Base-by-base conservation (phyloP, 192 early-diverging fungal species). In the Powellomyces hirtus region DNA sequence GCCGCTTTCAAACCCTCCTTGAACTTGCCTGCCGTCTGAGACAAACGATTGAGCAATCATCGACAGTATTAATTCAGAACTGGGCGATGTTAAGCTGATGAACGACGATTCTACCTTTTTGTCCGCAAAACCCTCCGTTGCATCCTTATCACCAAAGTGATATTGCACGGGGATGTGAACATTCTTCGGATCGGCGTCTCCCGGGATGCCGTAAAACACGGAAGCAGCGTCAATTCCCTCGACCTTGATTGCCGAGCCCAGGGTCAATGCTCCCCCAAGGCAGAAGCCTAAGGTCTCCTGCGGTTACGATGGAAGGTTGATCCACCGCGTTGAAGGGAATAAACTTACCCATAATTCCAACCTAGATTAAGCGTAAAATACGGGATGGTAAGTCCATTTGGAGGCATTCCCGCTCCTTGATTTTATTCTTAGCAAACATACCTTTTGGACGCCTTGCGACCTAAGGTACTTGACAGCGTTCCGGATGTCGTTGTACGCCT, bases 181-280 rank as follows among this genome's bases (percentile, higher is more conserved):
- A 11, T 79, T 45, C 1, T 33, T 46, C 0, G 71, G 78, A 55
- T 79, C 71, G 51, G 71, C 64, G 26, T 70, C 37, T 20, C 52
- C 31, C 6, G 78, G 78, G 36, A 75, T 61, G 1, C 78, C 78
- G 60, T 79, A 79, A 58, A 79, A 79, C 1, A 62, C 63, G 1
- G 63, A 65, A n/a, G 55, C 74, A 37, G 68, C 78, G 36, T 30
- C 35, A 18, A 79, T 36, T 1, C 40, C 70, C n/a, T 22, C 26
- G 37, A 68, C 60, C n/a, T 60, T 60, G 33, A 76, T 72, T 20
- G 60, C 60, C 1, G 71, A 33, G 8, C 69, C 73, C 27, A 72
- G 61, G 44, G 78, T 61, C 38, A 79, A 68, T 10, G 78, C 78
- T 3, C 78, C 78, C 0, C 73, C 77, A 69, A 78, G 74, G 45